Evolutionary conservation across 306 rosid genomes (phyloP).

Genomic region (Casuarina equisetifolia): DNA sequence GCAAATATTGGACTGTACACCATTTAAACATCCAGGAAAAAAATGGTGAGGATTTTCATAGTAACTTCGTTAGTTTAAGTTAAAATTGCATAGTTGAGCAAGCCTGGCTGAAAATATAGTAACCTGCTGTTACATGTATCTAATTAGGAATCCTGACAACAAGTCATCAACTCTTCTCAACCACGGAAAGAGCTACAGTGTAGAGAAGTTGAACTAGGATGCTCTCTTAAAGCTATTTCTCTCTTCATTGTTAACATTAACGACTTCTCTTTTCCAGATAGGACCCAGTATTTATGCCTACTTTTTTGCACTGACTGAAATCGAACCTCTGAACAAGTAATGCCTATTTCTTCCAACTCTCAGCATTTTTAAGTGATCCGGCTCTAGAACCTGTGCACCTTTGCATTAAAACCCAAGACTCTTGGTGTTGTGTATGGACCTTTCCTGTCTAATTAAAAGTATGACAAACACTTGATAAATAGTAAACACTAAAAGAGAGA

Average conservation of each 20-base stretch:
- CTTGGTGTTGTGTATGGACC: background rate
- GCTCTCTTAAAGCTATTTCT: background rate
- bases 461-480: background rate
- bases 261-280: background rate
- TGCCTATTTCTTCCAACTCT: background rate
- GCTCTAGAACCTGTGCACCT: background rate
- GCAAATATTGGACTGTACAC: constrained; percentile 90
- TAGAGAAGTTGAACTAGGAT: background rate
- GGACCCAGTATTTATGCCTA: background rate
- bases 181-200: background rate
- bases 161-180: background rate
- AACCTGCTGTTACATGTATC: background rate
- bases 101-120: background rate
- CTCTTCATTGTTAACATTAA: background rate
- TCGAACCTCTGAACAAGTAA: background rate
- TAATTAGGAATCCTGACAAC: background rate
- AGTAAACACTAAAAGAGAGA: background rate
- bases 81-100: background rate
- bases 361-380: background rate
- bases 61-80: background rate
- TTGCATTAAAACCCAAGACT: background rate
- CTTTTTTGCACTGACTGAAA: background rate
- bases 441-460: background rate
- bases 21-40: constrained; percentile 15
- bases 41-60: background rate